Base-by-base conservation (phyloP, 2,329 filamentous ascomycete genomes). In the Ascocoryne sarcoides region DNA sequence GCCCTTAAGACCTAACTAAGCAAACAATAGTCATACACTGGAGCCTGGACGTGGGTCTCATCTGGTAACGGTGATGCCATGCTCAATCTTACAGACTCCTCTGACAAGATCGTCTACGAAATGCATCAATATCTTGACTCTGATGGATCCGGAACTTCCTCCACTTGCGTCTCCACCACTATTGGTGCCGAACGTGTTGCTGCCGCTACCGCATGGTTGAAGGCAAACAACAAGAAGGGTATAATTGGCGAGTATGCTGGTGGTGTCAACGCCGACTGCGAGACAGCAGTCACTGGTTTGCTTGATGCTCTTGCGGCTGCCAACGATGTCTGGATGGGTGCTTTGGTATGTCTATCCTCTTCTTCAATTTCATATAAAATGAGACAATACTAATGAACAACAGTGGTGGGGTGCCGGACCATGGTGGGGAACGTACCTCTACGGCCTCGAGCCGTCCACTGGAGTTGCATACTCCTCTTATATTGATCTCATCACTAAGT, bases 91-190 rank as follows among this genome's bases (percentile, higher is more conserved):
- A 70, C 66, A 5, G 73, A 78, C 46, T 63, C 71, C 0, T 44
- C 62, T 32, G 60, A 75, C 59, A 73, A 71, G 52, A 64, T 76
- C 42, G 58, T 77, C 53, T 76, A 73, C 58, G 70, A 77, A 53
- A 76, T 77, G 73, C 73, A 78, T 55, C 73, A 77, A 60, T 78
- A 77, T 51, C 71, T 77, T 28, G 73, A 78, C 59, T 61, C 59
- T 0, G 73, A 76, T 44, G 67, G 70, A 38, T 71, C 66, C 2
- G 73, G 73, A 5, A 75, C 71, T 0, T 62, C 60, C 2, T 60
- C 59, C 2, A 60, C 60, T 19, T 78, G 74, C 52, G 70, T 75
- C 12, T 66, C 57, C 45, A 46, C 58, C 4, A 76, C 72, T 12
- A 72, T 76, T 45, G 70, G 73, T 37, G 56, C 60, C 16, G 68